Base-by-base conservation (phyloP, 1,139 yeast genomes). In the Kazachstania sp. region DNA sequence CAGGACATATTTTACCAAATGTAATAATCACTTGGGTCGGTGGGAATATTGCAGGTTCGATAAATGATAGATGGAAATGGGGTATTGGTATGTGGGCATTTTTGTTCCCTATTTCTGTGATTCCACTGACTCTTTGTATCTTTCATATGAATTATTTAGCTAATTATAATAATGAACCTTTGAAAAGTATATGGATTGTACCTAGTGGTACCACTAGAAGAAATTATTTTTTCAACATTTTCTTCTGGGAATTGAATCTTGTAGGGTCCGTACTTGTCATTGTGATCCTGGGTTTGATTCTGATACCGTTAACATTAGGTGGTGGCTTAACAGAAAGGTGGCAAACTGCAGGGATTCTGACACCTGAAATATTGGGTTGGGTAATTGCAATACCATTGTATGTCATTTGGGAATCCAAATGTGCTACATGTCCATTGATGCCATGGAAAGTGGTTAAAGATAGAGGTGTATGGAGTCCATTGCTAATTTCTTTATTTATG, bases 31-130 rank as follows among this genome's bases (percentile, higher is more conserved):
- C 88, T 30, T 83, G 88, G 88, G 71, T 81, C 43, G 67, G 79
- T 26, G 87, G 86, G 54, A 67, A 78, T 56, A 68, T 81, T 43
- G 65, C 74, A 15, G 54, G 55, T 2, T 66, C 58, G 18, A 55
- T 68, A 41, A 68, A 60, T 41, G 51, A 51, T 52, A 59, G 66
- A 29, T 82, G 88, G 90, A 70, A 73, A 44, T 81, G 79, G 75
- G 80, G 83, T 52, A 79, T 81, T 55, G 86, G 85, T 35, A 80
- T 82, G 73, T 82, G 83, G 83, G 86, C 86, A 2, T 77, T 80
- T 59, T 78, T 83, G 47, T 70, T 78, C 64, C 87, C 87, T n/a
- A 68, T 79, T 18, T 62, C 76, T 11, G 72, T 79, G 58, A 54
- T 82, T 35, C 88, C 88, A 13, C 66, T 82, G 51, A 57, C 77